Percentiles rank a stretch among this genome's conserved stretches.
phyloP scores from a whole-genome alignment of 495 filamentous ascomycete species.

The Penicillium fimorum region DNA sequence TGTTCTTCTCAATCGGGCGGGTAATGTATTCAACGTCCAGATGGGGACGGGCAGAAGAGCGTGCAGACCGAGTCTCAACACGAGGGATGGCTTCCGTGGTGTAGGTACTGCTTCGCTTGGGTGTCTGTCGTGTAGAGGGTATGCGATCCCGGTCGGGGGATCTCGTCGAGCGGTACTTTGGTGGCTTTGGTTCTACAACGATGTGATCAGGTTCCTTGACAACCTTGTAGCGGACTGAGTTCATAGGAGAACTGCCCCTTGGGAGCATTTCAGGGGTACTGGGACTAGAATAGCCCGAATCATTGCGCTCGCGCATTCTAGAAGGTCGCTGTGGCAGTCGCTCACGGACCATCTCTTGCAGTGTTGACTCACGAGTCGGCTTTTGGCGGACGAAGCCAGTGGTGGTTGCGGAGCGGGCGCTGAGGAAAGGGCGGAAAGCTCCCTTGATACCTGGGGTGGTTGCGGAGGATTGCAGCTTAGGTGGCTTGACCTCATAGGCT shows the following conservation, averaged over 20 bases:
- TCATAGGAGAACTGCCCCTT: slow-evolving; percentile 31
- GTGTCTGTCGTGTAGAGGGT: slow-evolving; percentile 10
- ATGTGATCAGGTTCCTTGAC: slow-evolving; percentile 26
- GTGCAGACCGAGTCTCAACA: slow-evolving; percentile 21
- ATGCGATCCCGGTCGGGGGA: slow-evolving; percentile 26
- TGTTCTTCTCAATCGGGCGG: slow-evolving; percentile 13
- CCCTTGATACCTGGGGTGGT: slow-evolving; percentile 27
- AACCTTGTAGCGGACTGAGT: slow-evolving; percentile 37
- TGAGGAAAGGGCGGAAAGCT: slow-evolving; percentile 29
- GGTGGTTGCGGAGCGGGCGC: slow-evolving; percentile 35
- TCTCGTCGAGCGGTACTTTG: slow-evolving; percentile 19
- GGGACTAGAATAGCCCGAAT: slow-evolving; percentile 50
- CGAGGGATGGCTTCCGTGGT: slow-evolving; percentile 13
- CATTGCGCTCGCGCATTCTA: slow-evolving; percentile 38
- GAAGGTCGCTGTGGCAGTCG: slow-evolving; percentile 32
- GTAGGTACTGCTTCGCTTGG: slow-evolving; percentile 25
- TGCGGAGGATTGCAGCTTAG: slow-evolving; percentile 34
- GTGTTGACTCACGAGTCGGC: slow-evolving; percentile 16
- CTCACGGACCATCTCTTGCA: slow-evolving; percentile 27
- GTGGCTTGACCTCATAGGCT: slow-evolving; percentile 25
- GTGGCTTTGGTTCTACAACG: slow-evolving; percentile 34
- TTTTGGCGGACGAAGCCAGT: slow-evolving; percentile 28
- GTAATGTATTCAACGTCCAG: slow-evolving; percentile 22
- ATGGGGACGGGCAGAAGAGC: slow-evolving; percentile 15
- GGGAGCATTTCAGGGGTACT: slow-evolving; percentile 39